Evolutionary conservation across 2,329 filamentous ascomycete species (phyloP), one percentile per base, ranked within the genome.

Genomic region (Endoconidiophora polonica): DNA sequence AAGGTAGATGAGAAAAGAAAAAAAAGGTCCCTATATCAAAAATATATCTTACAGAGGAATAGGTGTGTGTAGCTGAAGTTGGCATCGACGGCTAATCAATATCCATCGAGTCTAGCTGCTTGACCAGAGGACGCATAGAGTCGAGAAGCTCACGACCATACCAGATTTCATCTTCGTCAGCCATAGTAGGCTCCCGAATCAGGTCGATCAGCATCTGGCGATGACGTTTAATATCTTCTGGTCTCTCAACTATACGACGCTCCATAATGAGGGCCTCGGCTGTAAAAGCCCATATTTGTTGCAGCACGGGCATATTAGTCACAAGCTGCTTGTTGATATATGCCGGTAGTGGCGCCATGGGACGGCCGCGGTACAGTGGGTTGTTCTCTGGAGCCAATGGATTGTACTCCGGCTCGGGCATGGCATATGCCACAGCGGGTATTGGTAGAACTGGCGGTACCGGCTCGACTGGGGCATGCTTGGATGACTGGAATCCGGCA

Each of bases 201-300:
- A 81, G 64, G 53, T 80, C 75, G 49, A 79, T 62, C 63, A 81
- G 70, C 22, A 81, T 72, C 55, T 76, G 70, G 10, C 72, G 73
- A 50, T 80, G 80, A 39, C 77, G 70, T 58, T 77, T 77, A 56
- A 81, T 81, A 54, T 80, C 74, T 52, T 73, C 66, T 0, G 74
- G 64, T 20, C 72, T 66, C 52, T 71, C 66, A 4, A 81, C 77
- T 48, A 81, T 74, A 29, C 68, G 68, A 33, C 76, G 67, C 46
- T 79, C 68, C 4, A 81, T 62, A 29, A 81, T 77, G 37, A 79
- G 59, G 3, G 76, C 73, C 58, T 81, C 77, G 16, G 77, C 77
- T 0, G 77, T 79, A 20, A 69, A 65, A n/a, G 72, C 61, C 77
- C 77, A 81, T 37, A 81, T 73, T 46, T 77, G 69, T 53, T 77